Conservation (phyloP, 805 yeast genomes). For the Nakazawaea laoshanensis region DNA sequence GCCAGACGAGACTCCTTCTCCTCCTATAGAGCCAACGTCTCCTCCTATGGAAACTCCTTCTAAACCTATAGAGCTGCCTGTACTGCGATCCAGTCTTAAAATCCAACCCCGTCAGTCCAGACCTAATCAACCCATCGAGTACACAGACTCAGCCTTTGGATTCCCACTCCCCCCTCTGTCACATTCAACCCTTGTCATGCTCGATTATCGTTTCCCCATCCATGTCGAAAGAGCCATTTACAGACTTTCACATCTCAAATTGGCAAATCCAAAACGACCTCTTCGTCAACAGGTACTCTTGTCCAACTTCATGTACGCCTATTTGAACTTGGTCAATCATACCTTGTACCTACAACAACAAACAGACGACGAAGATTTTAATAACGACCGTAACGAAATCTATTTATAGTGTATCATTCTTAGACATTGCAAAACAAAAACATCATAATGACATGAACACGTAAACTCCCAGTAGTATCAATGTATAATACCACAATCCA, state of each 20-base stretch:
- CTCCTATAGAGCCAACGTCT: not conserved
- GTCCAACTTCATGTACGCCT: conserved; percentile 96
- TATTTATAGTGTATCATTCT: conserved; percentile 2
- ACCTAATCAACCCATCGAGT: conserved; percentile 50
- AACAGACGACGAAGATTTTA: not conserved
- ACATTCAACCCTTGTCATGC: conserved; percentile 67
- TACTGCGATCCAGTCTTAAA: conserved; percentile 15
- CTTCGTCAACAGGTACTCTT: conserved; percentile 85
- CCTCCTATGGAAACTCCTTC: not conserved
- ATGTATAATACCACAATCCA: conserved; percentile 18
- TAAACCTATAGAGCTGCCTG: not conserved
- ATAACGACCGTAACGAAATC: conserved; percentile 6
- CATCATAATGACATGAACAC: not conserved
- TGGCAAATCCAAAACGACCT: conserved; percentile 90
- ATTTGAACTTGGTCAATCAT: conserved; percentile 89
- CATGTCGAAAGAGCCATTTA: conserved; percentile 96
- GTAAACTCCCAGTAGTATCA: conserved; percentile 22
- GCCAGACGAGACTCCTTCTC: conserved; percentile 2
- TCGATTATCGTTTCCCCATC: conserved; percentile 81
- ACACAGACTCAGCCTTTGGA: conserved; percentile 79
- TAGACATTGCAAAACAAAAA: not conserved
- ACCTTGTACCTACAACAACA: conserved; percentile 68
- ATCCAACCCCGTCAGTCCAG: conserved; percentile 24
- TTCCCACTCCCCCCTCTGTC: conserved; percentile 81
- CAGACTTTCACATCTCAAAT: conserved; percentile 82